Evolutionary conservation across 164 flowering plant species (phyloP).

Genomic region (Paratinospora sagittata): DNA sequence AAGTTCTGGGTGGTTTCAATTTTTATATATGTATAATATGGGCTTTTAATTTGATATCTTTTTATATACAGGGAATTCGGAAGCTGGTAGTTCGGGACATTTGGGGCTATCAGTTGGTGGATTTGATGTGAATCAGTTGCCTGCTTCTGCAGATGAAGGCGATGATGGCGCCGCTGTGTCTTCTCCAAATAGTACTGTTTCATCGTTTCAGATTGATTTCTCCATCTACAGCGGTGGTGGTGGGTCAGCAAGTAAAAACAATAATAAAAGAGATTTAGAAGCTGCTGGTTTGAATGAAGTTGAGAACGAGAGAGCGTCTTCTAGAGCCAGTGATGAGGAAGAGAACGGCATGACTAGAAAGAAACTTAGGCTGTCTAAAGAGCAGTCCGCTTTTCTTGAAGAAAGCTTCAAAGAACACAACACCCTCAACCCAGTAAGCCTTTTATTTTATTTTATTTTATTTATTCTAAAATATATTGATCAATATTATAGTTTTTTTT

Average conservation of each 20-base stretch:
- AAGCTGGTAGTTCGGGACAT: constrained; percentile 29
- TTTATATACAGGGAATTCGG: constrained; percentile 23
- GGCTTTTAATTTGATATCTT: constrained; percentile 5
- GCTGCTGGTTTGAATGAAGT: constrained; percentile 25
- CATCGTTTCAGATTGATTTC: constrained; percentile 61
- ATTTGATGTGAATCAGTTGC: constrained; percentile 42
- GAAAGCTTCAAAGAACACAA: constrained; percentile 90
- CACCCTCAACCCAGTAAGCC: constrained; percentile 87
- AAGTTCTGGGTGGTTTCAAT: neutral
- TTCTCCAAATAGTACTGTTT: constrained; percentile 54
- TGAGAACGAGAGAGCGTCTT: constrained; percentile 38
- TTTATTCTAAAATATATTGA: neutral
- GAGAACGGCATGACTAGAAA: constrained; percentile 61
- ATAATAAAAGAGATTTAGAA: constrained; percentile 34
- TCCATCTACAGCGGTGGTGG: constrained; percentile 28
- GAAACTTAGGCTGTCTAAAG: constrained; percentile 78
- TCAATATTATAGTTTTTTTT: neutral
- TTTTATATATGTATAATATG: neutral
- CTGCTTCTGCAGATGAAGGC: constrained; percentile 26
- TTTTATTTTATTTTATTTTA: neutral
- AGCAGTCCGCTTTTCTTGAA: constrained; percentile 91
- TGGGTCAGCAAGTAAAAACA: neutral
- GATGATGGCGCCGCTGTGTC: constrained; percentile 45
- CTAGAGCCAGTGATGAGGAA: constrained; percentile 72
- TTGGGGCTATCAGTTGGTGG: constrained; percentile 26